phyloP scores from a whole-genome alignment of 371 early-diverging fungal genomes.

The Rhizopus microsporus region DNA sequence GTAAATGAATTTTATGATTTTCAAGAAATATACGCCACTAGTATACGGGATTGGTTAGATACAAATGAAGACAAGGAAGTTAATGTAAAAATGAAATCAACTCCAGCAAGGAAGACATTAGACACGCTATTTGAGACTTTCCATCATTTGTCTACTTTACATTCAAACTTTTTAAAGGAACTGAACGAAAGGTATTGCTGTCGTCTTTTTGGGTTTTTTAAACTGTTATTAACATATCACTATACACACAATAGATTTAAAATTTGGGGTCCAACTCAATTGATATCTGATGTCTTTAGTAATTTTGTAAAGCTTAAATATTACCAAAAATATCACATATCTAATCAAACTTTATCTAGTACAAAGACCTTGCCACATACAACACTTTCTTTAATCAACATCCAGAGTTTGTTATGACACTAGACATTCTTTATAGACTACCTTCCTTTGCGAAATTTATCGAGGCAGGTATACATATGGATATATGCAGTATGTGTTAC shows the following conservation, averaged over 20 bases:
- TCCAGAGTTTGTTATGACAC: constrained; percentile 16
- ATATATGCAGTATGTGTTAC: not conserved
- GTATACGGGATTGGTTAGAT: constrained; percentile 22
- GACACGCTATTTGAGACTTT: constrained; percentile 11
- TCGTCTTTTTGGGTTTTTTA: too few relatives aligned
- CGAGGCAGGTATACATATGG: constrained; percentile 15
- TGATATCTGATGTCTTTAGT: constrained; percentile 34
- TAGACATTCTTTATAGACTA: constrained; percentile 25
- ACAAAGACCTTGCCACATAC: not conserved
- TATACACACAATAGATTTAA: constrained; percentile 14
- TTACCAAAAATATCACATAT: not conserved
- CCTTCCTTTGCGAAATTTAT: constrained; percentile 28
- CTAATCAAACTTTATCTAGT: not conserved
- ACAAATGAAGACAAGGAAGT: constrained; percentile 11
- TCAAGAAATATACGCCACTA: constrained; percentile 14
- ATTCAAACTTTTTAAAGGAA: constrained; percentile 10
- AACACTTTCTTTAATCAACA: constrained; percentile 17
- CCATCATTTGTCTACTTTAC: constrained; percentile 4
- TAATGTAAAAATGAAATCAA: constrained; percentile 1
- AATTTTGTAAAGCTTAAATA: constrained; percentile 25
- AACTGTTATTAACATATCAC: too few relatives aligned
- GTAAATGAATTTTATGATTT: constrained; percentile 20
- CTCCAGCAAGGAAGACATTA: constrained; percentile 5
- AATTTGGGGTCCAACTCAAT: constrained; percentile 44
- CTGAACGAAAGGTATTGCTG: constrained; percentile 19